Base-by-base conservation (phyloP, 208 protist genomes). In the Polymyxa betae region DNA sequence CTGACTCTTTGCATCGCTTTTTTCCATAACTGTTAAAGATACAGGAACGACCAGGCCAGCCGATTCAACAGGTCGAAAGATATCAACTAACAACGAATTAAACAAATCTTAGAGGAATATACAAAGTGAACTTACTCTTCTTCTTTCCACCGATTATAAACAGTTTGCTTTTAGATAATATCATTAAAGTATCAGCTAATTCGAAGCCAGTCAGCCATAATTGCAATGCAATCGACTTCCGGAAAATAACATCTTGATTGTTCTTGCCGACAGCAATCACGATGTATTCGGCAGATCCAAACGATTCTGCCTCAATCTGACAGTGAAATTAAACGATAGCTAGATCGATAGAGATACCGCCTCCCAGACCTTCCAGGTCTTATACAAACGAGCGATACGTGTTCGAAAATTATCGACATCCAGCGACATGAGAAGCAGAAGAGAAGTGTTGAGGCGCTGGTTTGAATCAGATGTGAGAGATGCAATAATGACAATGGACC, bases 121-220 rank as follows among this genome's bases (percentile, higher is more conserved):
- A 29, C 12, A 24, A 60, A 24, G 24, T 24, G 12, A 60, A 60
- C 49, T 40, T 82, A 82, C 72, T 82, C n/a, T 82, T 82, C 72
- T 82, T 82, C n/a, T 82, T 82, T n/a, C 35, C 40, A 16, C 35
- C n/a, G 35, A 35, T 12, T 20, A 82, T n/a, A 35, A 38, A 43
- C 5, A 82, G 5, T 35, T 20, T 43, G 40, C 35, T 82, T 43
- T 82, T 82, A 38, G 72, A 38, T 16, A 82, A 40, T n/a, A 82
- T 12, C 5, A 82, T 38, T n/a, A 43, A 12, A 82, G 35, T 45
- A 43, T 82, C 72, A 5, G n/a, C 35, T 43, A 82, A 35, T 43
- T 82, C 72, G 40, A 38, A 82, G 35, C 72, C 72, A 82, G 72
- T 82, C 10, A 82, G 72, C 72, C 72, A 82, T 43, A 82, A 82